Evolutionary conservation across 2,329 filamentous ascomycete genomes (phyloP).

Genomic region (Aspergillus unguis): DNA sequence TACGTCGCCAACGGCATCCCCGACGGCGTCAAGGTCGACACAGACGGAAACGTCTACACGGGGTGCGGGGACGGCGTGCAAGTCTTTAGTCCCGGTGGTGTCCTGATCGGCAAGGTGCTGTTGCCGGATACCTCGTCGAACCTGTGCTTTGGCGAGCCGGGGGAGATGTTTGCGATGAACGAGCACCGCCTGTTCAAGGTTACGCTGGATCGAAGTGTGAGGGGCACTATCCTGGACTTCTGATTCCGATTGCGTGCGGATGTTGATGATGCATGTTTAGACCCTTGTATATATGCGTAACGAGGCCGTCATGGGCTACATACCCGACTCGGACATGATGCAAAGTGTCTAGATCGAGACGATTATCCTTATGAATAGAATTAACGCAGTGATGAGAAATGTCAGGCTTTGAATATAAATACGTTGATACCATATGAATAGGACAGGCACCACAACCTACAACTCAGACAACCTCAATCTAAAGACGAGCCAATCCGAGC

Average conservation of each 20-base stretch:
- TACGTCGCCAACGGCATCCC: conserved; percentile 49
- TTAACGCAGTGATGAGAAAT: too few species aligned
- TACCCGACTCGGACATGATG: too few species aligned
- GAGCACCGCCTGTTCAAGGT: conserved; percentile 48
- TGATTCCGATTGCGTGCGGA: too few species aligned
- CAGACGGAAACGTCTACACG: conserved; percentile 55
- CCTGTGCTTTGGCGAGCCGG: conserved; percentile 47
- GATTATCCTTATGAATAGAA: too few species aligned
- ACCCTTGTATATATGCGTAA: too few species aligned
- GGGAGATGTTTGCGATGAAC: conserved; percentile 34
- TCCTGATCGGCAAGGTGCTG: conserved; percentile 57
- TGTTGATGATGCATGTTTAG: too few species aligned
- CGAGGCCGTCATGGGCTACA: too few species aligned
- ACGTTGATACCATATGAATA: too few species aligned
- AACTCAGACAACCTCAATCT: not conserved
- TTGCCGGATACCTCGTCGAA: conserved; percentile 48
- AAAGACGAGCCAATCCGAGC: not conserved
- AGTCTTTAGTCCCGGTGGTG: conserved; percentile 51
- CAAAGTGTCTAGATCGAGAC: too few species aligned
- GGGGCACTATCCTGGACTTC: conserved; percentile 10
- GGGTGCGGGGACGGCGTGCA: conserved; percentile 57
- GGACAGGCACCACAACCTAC: not conserved
- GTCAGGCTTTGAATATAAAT: too few species aligned
- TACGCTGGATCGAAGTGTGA: conserved; percentile 27
- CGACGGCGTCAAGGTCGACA: conserved; percentile 50